Base-by-base conservation (phyloP, 208 protist species). In the Chromosphaera perkinsii region DNA sequence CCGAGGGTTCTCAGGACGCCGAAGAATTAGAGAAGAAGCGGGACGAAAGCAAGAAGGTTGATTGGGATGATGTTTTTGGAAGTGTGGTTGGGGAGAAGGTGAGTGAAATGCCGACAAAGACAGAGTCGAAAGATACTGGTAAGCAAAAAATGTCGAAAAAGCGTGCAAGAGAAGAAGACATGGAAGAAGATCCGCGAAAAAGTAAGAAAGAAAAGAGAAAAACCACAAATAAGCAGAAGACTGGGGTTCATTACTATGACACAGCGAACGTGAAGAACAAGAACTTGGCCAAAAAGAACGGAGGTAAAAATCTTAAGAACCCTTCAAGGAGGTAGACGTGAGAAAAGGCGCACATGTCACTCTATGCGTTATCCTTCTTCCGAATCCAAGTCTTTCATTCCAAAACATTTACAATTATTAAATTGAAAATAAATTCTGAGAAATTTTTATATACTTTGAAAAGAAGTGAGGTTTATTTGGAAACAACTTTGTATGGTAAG, bases 191-290 rank as follows among this genome's bases (percentile, higher is more conserved):
- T 31, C 22, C 26, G 51, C 35, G 37, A 56, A 67, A 27, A 10
- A 29, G 26, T 9, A 9, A 33, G 45, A 75, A 74, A 58, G 60
- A 71, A n/a, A 45, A 48, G 22, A 72, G 80, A 64, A 80, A 69
- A 54, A 78, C 65, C 14, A 83, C 76, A 20, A 81, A 69, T 51
- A 78, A 80, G 57, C 51, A 51, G 43, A 68, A 69, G 26, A 42
- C 52, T 1, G 76, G 75, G 29, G 51, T 51, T 0, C 59, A 83
- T 47, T 83, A 78, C 57, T 83, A 83, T 55, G 65, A 65, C 4
- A 68, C 45, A 2, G 49, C 47, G 12, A 81, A 81, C 51, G 76
- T 81, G 26, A 81, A 83, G 72, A 81, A 83, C 37, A 66, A 43
- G 54, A 80, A 78, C 55, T 32, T 45, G 39, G n/a, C n/a, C n/a